These are phyloP conservation scores for Fennellomyces sp. DNA, from an alignment of 371 early-diverging fungal species.

Conservation along the genomic window DNA sequence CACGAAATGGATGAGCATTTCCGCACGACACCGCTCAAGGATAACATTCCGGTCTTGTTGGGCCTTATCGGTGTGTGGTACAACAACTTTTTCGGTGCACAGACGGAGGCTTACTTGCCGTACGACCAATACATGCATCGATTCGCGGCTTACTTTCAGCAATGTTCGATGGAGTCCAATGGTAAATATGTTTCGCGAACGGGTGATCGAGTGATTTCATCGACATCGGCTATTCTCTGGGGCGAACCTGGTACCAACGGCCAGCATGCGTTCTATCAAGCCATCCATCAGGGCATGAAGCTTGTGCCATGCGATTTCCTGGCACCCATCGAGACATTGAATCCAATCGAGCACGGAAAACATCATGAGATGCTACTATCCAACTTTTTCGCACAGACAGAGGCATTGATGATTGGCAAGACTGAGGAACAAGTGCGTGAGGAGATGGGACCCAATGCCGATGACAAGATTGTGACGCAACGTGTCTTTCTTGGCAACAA, in stretches of 20 bases:
- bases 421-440: slow-evolving; percentile 77
- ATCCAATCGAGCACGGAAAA: slow-evolving; percentile 76
- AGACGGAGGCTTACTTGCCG: slow-evolving; percentile 95
- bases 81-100: slow-evolving; percentile 95
- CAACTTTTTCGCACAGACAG: slow-evolving; percentile 99
- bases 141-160: slow-evolving; percentile 98
- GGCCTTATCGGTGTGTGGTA: slow-evolving; percentile 96
- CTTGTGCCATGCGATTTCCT: slow-evolving; percentile 96
- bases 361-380: slow-evolving; percentile 96
- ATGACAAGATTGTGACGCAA: slow-evolving; percentile 80
- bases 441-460: slow-evolving; percentile 64
- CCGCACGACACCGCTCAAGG: slow-evolving; percentile 79
- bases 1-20: slow-evolving; percentile 98
- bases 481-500: slow-evolving; percentile 96
- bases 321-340: slow-evolving; percentile 89
- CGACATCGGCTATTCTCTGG: slow-evolving; percentile 98
- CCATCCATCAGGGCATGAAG: slow-evolving; percentile 99
- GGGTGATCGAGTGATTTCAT: slow-evolving; percentile 75
- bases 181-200: slow-evolving; percentile 93
- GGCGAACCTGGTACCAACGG: slow-evolving; percentile 99
- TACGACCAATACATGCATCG: slow-evolving; percentile 98
- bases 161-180: slow-evolving; percentile 99
- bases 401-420: slow-evolving; percentile 97
- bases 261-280: slow-evolving; percentile 99
- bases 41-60: slow-evolving; percentile 93